Conservation (phyloP, 73 alveolate species). For the Paramecium caudatum region DNA sequence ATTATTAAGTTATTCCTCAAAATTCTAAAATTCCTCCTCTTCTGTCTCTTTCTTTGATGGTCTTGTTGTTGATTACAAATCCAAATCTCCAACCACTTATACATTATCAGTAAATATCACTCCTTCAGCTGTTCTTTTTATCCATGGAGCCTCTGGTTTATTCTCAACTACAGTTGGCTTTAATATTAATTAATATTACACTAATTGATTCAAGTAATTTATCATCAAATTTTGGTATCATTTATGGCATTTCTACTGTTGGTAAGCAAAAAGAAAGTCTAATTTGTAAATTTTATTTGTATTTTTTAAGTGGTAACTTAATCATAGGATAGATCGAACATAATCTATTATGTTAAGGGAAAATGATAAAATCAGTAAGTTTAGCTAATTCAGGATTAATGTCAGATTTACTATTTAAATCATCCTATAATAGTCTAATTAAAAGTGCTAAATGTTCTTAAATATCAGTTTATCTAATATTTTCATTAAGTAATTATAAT, state of each 20-base stretch:
- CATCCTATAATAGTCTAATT: slow-evolving; percentile 6
- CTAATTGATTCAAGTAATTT: slow-evolving; percentile 56
- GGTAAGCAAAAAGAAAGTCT: slow-evolving; percentile 74
- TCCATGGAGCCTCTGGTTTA: slow-evolving; percentile 79
- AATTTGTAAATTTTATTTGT: not conserved
- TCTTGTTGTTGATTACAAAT: slow-evolving; percentile 63
- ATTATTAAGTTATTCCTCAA: slow-evolving; percentile 15
- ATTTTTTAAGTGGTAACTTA: not conserved
- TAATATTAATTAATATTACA: slow-evolving; percentile 13
- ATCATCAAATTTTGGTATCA: slow-evolving; percentile 68
- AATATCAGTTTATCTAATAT: not conserved
- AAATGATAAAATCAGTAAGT: slow-evolving; percentile 17
- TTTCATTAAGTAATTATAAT: slow-evolving; percentile 27
- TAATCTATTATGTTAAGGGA: slow-evolving; percentile 66
- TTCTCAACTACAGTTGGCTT: slow-evolving; percentile 77
- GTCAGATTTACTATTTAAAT: not conserved
- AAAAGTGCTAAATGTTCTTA: not conserved
- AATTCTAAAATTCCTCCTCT: slow-evolving; percentile 11
- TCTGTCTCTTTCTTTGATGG: slow-evolving; percentile 34
- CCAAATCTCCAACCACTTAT: slow-evolving; percentile 67
- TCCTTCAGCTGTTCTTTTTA: slow-evolving; percentile 76
- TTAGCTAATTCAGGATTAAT: not conserved
- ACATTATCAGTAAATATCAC: slow-evolving; percentile 76
- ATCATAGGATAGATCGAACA: slow-evolving; percentile 45
- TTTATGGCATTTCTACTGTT: slow-evolving; percentile 62